phyloP scores from a whole-genome alignment of 306 rosid species.

The Cucumis melo region DNA sequence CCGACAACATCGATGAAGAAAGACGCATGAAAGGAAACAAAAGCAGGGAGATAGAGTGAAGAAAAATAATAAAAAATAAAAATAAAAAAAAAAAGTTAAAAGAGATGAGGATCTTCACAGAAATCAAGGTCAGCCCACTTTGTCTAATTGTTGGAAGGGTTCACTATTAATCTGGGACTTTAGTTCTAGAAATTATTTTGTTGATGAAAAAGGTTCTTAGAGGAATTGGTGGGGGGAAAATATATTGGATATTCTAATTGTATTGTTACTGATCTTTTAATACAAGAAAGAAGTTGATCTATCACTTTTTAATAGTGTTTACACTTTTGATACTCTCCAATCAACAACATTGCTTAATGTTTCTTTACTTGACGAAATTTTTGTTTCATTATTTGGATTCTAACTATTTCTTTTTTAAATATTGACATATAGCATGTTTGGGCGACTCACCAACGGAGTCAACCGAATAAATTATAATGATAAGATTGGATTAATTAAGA shows the following conservation, averaged over 20 bases:
- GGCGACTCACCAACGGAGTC: too few relatives aligned
- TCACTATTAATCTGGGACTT: background rate
- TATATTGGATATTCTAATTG: conserved; percentile 2
- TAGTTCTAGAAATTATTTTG: conserved; percentile 4
- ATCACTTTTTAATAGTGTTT: background rate
- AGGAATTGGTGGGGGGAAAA: conserved; percentile 1
- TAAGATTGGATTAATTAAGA: background rate
- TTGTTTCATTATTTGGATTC: background rate
- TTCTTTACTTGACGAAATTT: background rate
- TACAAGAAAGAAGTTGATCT: conserved; percentile 1
- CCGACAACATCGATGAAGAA: background rate
- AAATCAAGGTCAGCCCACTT: conserved; percentile 1
- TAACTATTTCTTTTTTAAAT: too few relatives aligned
- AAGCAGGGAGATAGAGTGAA: background rate
- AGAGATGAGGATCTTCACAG: background rate
- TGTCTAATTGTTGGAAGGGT: background rate
- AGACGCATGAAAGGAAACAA: background rate
- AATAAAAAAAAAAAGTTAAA: background rate
- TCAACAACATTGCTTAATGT: background rate
- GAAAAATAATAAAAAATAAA: too few relatives aligned
- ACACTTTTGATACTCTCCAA: too few relatives aligned
- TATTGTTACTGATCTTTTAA: background rate
- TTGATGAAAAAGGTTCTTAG: background rate
- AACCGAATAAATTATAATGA: background rate
- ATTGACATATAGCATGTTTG: too few relatives aligned